Conservation (phyloP, 2,329 filamentous ascomycete species). For the Nannizziopsis arthrosporioides region DNA sequence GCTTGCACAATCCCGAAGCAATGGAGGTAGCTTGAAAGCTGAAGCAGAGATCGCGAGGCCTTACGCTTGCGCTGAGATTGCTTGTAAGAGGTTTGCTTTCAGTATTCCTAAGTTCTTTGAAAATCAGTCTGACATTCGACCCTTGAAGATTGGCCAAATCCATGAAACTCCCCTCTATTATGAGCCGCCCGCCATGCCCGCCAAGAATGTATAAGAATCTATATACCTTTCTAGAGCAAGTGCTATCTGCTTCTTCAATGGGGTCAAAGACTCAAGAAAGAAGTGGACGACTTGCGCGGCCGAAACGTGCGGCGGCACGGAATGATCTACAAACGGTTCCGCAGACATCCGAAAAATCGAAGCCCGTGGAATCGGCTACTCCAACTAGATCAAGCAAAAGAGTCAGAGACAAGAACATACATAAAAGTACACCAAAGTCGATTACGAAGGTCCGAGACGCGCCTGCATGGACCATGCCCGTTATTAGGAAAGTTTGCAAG, state of each 20-base stretch:
- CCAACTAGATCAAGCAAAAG: not conserved
- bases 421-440: conserved; percentile 18
- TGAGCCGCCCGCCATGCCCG: conserved; percentile 63
- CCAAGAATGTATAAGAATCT: conserved; percentile 75
- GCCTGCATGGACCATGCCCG: conserved; percentile 58
- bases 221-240: conserved; percentile 65
- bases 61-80: conserved; percentile 78
- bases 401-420: not conserved
- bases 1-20: conserved; percentile 67
- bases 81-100: conserved; percentile 60
- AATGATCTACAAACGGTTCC: conserved; percentile 10
- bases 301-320: conserved; percentile 13
- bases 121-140: not conserved
- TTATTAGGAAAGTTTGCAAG: conserved; percentile 54
- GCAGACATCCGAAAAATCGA: conserved; percentile 8
- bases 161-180: conserved; percentile 65
- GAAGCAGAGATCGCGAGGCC: conserved; percentile 79
- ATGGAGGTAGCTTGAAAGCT: conserved; percentile 63
- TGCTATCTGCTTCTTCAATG: conserved; percentile 39
- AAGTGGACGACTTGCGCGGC: conserved; percentile 15
- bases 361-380: not conserved
- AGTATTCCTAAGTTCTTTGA: not conserved
- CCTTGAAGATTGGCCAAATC: conserved; percentile 57
- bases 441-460: conserved; percentile 30
- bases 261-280: conserved; percentile 25